A percentile compares a stretch with the other conserved stretches of the same genome.
Conservation (phyloP, 2,329 filamentous ascomycete species). For the Calycina herbarum region DNA sequence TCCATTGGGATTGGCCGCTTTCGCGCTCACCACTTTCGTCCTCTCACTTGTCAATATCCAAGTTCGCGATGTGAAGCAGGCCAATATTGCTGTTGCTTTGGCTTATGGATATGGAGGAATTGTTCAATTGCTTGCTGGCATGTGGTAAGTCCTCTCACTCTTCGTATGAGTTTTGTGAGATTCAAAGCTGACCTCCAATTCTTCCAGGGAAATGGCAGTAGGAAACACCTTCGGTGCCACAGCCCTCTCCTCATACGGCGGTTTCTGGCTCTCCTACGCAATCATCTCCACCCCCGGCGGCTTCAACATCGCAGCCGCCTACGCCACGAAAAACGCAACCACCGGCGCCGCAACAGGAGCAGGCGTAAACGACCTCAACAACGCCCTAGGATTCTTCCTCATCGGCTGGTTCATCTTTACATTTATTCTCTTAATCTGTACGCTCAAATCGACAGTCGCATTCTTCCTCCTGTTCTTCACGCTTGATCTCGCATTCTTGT, state of each 20-base stretch:
- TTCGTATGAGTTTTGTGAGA: not conserved
- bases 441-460: conserved; percentile 58
- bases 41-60: conserved; percentile 58
- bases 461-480: conserved; percentile 61
- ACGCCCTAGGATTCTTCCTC: conserved; percentile 58
- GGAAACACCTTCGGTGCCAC: conserved; percentile 66
- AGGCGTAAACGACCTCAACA: conserved; percentile 43
- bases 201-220: conserved; percentile 58
- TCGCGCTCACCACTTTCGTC: conserved; percentile 64
- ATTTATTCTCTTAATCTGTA: conserved; percentile 55
- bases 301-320: conserved; percentile 48
- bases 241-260: conserved; percentile 61
- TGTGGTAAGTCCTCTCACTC: conserved; percentile 52
- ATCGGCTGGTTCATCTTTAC: conserved; percentile 66
- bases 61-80: conserved; percentile 45
- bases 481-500: conserved; percentile 57
- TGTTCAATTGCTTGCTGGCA: conserved; percentile 67
- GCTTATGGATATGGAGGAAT: conserved; percentile 66
- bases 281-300: conserved; percentile 59
- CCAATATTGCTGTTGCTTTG: conserved; percentile 55
- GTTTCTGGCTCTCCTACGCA: conserved; percentile 61
- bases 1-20: conserved; percentile 59
- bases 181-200: not conserved
- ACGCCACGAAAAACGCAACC: conserved; percentile 30
- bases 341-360: conserved; percentile 24